Base-by-base conservation (phyloP, 345 rosid genomes). In the Physaria fendleri region DNA sequence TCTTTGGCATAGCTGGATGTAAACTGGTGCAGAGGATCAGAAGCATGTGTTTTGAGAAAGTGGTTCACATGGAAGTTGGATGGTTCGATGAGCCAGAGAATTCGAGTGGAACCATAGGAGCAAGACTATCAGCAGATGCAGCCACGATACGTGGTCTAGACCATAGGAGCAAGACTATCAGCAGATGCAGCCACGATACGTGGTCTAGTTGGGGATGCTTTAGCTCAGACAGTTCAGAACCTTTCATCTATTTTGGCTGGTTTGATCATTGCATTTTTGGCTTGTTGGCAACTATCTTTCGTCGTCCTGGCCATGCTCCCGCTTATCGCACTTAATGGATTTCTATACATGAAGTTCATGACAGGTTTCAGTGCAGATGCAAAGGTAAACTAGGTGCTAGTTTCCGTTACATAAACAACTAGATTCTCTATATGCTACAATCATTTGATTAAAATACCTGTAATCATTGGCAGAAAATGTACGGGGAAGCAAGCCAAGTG, bases 401-500 rank as follows among this genome's bases (percentile, higher is more conserved):
- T 49, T 34, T 25, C 18, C 18, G 14, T 53, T 53, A 10, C 15
- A 14, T 10, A 18, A 13, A 44, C 30, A 27, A 14, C 1, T 41
- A 4, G 12, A 46, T 1, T 33, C n/a, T 42, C 21, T 29, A 22
- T 39, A 3, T 35, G 21, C 5, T 17, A 0, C 16, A 33, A 33
- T 34, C 38, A 35, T 35, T 35, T 3, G 8, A 34, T 14, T 50
- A 21, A 49, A 35, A 13, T 23, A 12, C 63, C 27, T 15, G 29
- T 72, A 61, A 24, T 5, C 14, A 34, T 45, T 57, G 57, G 68
- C 81, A 90, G 97, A 64, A 58, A 76, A 83, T 78, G 90, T 90
- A 90, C 3, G 94, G 86, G 71, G 87, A 90, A 65, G 95, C 95
- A 7, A 87, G 95, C 55, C 94, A 85, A 69, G 88, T 87, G 40